Evolutionary conservation across 1,284 basidiomycete species (phyloP).

Genomic region (Apiotrichum veenhuisii): DNA sequence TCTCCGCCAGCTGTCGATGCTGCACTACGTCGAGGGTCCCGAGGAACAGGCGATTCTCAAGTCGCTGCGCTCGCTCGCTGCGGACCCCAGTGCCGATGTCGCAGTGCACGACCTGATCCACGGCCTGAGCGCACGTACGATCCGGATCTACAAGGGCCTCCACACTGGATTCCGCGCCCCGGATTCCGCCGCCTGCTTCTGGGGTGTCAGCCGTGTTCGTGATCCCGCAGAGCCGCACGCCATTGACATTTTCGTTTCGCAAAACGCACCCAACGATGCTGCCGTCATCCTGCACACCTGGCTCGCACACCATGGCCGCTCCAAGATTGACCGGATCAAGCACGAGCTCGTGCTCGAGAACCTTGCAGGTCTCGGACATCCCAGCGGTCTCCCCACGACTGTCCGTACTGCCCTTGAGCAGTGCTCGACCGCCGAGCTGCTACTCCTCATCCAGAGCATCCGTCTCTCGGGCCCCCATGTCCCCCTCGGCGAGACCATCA

Average conservation of each 20-base stretch:
- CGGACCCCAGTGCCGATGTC: conserved; percentile 1
- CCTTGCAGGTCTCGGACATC: not conserved
- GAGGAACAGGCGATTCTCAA: conserved; percentile 8
- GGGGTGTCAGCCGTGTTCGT: conserved; percentile 1
- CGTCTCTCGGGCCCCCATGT: not conserved
- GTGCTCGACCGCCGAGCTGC: not conserved
- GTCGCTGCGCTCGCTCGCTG: not conserved
- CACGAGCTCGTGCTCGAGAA: conserved; percentile 11
- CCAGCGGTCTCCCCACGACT: conserved; percentile 2
- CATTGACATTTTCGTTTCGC: conserved; percentile 13
- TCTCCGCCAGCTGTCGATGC: conserved; percentile 8
- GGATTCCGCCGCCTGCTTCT: conserved; percentile 5
- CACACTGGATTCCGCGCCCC: conserved; percentile 12
- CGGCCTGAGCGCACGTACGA: not conserved
- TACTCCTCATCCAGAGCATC: conserved; percentile 5
- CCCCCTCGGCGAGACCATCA: not conserved
- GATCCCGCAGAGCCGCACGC: not conserved
- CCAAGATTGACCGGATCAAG: conserved; percentile 1
- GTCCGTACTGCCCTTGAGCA: conserved; percentile 8
- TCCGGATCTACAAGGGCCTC: conserved; percentile 13
- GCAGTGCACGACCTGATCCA: conserved; percentile 7
- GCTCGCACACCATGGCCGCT: conserved; percentile 5
- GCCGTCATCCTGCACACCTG: conserved; percentile 13
- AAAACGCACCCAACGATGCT: conserved; percentile 7
- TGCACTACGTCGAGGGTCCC: conserved; percentile 2